Conservation (phyloP, 345 rosid genomes). For the Gossypium sturtianum region DNA sequence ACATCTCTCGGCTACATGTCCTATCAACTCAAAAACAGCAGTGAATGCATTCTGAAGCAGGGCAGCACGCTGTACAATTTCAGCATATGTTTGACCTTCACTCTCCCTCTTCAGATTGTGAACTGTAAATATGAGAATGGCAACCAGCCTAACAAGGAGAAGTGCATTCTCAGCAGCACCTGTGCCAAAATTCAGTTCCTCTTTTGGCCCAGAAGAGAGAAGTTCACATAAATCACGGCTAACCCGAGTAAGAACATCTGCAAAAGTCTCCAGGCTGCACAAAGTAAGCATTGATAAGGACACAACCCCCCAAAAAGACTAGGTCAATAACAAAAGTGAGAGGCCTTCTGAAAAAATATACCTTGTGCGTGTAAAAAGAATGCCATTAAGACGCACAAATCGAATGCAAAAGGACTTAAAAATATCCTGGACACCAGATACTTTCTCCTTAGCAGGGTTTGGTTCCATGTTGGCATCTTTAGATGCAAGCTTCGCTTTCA, state of each 20-base stretch:
- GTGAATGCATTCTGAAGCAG: constrained; percentile 74
- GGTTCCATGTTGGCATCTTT: constrained; percentile 45
- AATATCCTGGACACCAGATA: constrained; percentile 36
- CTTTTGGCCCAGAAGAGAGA: constrained; percentile 57
- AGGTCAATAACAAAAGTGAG: constrained; percentile 4
- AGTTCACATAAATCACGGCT: constrained; percentile 59
- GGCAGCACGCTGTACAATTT: constrained; percentile 86
- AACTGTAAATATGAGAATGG: constrained; percentile 66
- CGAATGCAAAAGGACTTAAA: constrained; percentile 61
- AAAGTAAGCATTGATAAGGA: constrained; percentile 11
- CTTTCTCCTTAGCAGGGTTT: constrained; percentile 41
- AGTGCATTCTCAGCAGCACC: constrained; percentile 64
- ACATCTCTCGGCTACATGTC: constrained; percentile 54
- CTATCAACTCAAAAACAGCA: constrained; percentile 74
- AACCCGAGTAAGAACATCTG: constrained; percentile 61
- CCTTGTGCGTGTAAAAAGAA: constrained; percentile 96
- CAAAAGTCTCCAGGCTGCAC: constrained; percentile 84
- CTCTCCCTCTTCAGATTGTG: constrained; percentile 66
- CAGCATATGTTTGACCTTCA: constrained; percentile 85
- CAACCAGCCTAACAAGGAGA: constrained; percentile 61
- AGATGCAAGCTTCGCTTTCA: constrained; percentile 37
- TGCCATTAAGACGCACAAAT: constrained; percentile 86
- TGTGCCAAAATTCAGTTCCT: constrained; percentile 60
- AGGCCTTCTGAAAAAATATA: constrained; percentile 17
- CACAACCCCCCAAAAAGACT: neutral